Evolutionary conservation across 1,139 yeast species (phyloP), one percentile per base, ranked within the genome.

Genomic region (Hyphopichia fennica): DNA sequence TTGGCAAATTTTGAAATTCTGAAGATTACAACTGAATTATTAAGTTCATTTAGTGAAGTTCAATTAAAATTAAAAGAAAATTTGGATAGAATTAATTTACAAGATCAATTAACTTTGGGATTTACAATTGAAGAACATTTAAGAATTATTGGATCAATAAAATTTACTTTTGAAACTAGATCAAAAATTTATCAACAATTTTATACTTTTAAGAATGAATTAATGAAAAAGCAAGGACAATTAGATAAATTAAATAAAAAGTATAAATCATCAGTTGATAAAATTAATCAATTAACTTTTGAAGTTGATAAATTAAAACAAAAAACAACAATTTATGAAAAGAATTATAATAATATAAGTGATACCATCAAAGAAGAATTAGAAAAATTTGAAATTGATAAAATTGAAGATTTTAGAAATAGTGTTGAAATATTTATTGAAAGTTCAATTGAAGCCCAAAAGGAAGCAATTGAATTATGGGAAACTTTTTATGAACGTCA

Each of bases 401-500:
- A 85, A 56, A 79, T 90, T 38, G 82, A 79, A 38, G 99, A 93
- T 56, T 90, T 95, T 63, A 79, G 96, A 56, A 87, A 88, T 56
- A 80, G 91, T 48, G 89, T 93, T 45, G 99, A 93, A 64, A 84
- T 91, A 18, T 91, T 83, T 54, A 77, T 95, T 57, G 99, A 95
- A 62, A 82, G 95, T 45, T 82, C 95, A 19, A 87, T 91, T 40
- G 99, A 93, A 64, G 78, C 93, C 15, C 99, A 93, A 62, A 95
- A 93, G 67, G 97, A 90, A 61, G 83, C 93, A 28, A 93, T 93
- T 52, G 99, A 93, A 63, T 65, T 88, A 27, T 93, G 97, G 95
- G 98, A 93, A 65, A 87, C 96, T 0, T 93, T 87, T 54, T 84
- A 84, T 55, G 83, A 79, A 48, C 58, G 72, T 29, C 74, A 72